Evolutionary conservation across 257 asterid species (phyloP).

Genomic region (Nicotiana otophora): DNA sequence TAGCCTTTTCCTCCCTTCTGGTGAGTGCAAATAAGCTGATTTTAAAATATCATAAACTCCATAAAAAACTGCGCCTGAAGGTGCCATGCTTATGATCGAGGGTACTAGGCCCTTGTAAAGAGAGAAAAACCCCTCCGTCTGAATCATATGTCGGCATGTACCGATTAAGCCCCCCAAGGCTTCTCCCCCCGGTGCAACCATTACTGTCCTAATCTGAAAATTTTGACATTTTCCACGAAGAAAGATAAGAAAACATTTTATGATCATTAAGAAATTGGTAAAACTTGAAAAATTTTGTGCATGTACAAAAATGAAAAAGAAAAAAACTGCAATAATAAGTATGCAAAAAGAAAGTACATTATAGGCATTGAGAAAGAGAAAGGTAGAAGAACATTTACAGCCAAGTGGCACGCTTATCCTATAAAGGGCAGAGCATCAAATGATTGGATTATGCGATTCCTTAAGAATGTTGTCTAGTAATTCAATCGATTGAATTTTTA

Average conservation of each 20-base stretch:
- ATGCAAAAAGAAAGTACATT: neutral
- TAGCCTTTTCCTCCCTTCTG: conserved; percentile 69
- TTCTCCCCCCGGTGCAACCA: conserved; percentile 99
- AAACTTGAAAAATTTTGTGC: neutral
- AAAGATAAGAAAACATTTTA: conserved; percentile 3
- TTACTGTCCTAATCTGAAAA: conserved; percentile 86
- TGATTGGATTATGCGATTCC: neutral
- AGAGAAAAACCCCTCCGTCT: conserved; percentile 87
- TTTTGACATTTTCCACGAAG: neutral
- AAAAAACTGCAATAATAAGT: neutral
- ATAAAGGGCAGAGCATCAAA: neutral
- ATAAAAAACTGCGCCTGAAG: conserved; percentile 95
- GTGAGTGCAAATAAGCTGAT: conserved; percentile 71
- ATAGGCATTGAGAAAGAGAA: neutral
- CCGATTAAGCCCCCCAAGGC: conserved; percentile 87
- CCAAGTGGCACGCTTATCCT: neutral
- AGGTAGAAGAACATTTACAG: neutral
- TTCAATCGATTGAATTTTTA: neutral
- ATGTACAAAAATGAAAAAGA: neutral
- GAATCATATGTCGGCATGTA: conserved; percentile 71
- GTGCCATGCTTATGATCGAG: conserved; percentile 96
- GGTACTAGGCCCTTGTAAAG: conserved; percentile 91
- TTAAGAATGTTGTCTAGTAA: neutral
- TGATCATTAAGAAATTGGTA: conserved; percentile 1
- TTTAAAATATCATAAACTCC: conserved; percentile 90